These are phyloP conservation scores for Xylaria digitata DNA, from an alignment of 2,329 filamentous ascomycete species.

Conservation along the genomic window DNA sequence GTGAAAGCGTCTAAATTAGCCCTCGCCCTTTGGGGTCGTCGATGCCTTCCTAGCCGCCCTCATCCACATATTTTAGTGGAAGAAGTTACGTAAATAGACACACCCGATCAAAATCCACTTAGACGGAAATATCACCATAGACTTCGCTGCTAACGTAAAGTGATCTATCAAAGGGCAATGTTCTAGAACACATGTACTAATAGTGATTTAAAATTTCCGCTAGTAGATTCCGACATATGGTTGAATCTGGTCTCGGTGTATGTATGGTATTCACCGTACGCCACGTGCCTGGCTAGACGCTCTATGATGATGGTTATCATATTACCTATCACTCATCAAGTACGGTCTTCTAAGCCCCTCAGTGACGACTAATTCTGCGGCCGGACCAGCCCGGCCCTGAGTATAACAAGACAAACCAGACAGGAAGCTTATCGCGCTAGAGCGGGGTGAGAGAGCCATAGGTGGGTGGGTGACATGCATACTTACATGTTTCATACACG, in stretches of 20 bases:
- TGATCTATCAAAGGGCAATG: not conserved
- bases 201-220: not conserved
- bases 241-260: not conserved
- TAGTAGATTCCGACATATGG: too few relatives aligned
- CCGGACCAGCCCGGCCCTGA: constrained; percentile 1
- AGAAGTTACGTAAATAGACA: not conserved
- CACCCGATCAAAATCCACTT: not conserved
- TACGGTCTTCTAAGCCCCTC: not conserved
- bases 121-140: not conserved
- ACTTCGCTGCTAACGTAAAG: not conserved
- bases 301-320: constrained; percentile 13
- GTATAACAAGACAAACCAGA: constrained; percentile 14
- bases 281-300: constrained; percentile 19
- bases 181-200: not conserved
- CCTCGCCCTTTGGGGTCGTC: not conserved
- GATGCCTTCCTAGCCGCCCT: not conserved
- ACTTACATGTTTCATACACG: constrained; percentile 30
- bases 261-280: constrained; percentile 6
- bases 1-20: constrained; percentile 1
- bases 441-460: constrained; percentile 15
- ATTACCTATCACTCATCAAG: not conserved
- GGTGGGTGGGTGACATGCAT: constrained; percentile 30
- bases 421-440: constrained; percentile 22
- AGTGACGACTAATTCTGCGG: constrained; percentile 1
- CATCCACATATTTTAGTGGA: not conserved